Evolutionary conservation across 768 basidiomycete genomes (phyloP).

Genomic region (Candolleomyces aberdarensis): DNA sequence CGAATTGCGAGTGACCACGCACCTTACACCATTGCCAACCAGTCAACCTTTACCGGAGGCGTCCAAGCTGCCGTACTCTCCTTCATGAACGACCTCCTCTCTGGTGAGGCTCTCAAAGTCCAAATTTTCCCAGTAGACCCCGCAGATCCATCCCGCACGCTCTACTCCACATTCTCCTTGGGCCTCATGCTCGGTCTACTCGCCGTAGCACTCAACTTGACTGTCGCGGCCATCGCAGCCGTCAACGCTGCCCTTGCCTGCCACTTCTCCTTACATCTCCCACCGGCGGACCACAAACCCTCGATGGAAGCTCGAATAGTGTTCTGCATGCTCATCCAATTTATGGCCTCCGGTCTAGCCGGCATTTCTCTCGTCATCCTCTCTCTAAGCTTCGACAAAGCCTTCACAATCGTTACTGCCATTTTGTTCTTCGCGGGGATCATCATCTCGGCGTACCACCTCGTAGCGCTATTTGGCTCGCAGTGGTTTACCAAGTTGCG

Average conservation of each 20-base stretch:
- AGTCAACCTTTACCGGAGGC: not conserved
- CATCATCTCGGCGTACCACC: not conserved
- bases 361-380: not conserved
- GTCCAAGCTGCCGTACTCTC: not conserved
- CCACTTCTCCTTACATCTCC: not conserved
- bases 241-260: not conserved
- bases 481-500: not conserved
- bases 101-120: not conserved
- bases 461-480: not conserved
- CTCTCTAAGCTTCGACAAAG: not conserved
- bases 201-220: not conserved
- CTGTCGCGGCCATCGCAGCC: not conserved
- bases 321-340: slow-evolving; percentile 2
- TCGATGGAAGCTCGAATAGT: not conserved
- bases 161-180: not conserved
- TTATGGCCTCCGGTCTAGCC: slow-evolving; percentile 1
- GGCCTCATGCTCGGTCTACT: not conserved
- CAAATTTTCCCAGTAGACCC: not conserved
- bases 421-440: not conserved
- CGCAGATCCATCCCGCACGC: not conserved
- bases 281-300: not conserved
- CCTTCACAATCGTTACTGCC: not conserved
- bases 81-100: slow-evolving; percentile 1
- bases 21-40: not conserved
- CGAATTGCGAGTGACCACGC: not conserved